Conservation (phyloP, 208 protist genomes). For the Angomonas deanei region DNA sequence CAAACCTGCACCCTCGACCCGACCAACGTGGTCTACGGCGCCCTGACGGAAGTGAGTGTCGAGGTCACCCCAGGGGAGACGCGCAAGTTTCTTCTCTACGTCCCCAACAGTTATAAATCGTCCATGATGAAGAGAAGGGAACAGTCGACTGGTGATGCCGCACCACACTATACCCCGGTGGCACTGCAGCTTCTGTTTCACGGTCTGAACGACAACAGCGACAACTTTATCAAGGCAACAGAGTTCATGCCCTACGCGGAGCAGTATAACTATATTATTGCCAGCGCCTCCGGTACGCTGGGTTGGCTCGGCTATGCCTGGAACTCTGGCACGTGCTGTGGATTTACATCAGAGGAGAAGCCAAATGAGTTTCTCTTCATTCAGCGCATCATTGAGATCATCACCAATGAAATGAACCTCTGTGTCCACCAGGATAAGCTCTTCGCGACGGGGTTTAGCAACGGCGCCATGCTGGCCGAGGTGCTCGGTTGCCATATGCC, state of each 20-base stretch:
- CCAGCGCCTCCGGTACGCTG: slow-evolving; percentile 47
- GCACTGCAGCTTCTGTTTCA: slow-evolving; percentile 59
- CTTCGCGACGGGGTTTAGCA: slow-evolving; percentile 73
- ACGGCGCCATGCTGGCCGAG: slow-evolving; percentile 73
- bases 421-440: slow-evolving; percentile 41
- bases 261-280: slow-evolving; percentile 42
- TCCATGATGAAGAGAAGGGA: background rate
- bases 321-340: slow-evolving; percentile 73
- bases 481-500: slow-evolving; percentile 49
- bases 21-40: background rate
- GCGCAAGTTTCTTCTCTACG: slow-evolving; percentile 36
- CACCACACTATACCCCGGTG: slow-evolving; percentile 11
- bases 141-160: background rate
- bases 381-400: slow-evolving; percentile 19
- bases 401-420: slow-evolving; percentile 5
- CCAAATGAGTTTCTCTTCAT: slow-evolving; percentile 58
- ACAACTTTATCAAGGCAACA: slow-evolving; percentile 41
- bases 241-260: slow-evolving; percentile 49
- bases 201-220: slow-evolving; percentile 60
- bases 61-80: slow-evolving; percentile 2
- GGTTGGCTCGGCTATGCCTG: slow-evolving; percentile 55
- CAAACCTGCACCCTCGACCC: too few species aligned
- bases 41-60: background rate
- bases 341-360: slow-evolving; percentile 22
- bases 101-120: slow-evolving; percentile 22